Evolutionary conservation across 495 filamentous ascomycete genomes (phyloP).

Genomic region (Penicillium steckii): DNA sequence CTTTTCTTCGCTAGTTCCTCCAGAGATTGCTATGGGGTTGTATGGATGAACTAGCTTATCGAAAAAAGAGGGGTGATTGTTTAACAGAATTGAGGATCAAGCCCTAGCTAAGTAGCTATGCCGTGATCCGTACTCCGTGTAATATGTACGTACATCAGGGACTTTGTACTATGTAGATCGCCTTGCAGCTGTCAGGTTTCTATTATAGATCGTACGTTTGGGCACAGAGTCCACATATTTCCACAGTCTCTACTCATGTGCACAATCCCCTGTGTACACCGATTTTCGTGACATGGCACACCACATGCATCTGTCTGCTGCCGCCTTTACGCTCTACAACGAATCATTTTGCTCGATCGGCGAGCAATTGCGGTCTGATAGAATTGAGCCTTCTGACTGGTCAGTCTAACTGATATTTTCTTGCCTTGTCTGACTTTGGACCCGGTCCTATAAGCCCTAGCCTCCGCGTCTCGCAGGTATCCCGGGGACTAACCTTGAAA

Average conservation of each 20-base stretch:
- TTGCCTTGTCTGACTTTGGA: neutral
- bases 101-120: no score
- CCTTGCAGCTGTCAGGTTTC: neutral
- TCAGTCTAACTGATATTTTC: neutral
- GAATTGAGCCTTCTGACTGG: constrained; percentile 22
- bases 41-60: neutral
- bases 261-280: neutral
- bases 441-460: constrained; percentile 1
- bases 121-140: no score
- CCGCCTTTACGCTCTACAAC: constrained; percentile 9
- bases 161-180: no score
- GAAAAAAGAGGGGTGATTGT: neutral
- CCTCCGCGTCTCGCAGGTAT: neutral
- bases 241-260: neutral
- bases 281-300: constrained; percentile 1
- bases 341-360: constrained; percentile 12
- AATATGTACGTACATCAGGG: no score
- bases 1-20: neutral
- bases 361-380: constrained; percentile 24
- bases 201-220: neutral
- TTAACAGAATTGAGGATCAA: no score
- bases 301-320: neutral
- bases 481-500: neutral
- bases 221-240: neutral
- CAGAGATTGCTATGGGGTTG: neutral